Conservation (phyloP, 2,329 filamentous ascomycete genomes). For the Leptoxyphium fumago region DNA sequence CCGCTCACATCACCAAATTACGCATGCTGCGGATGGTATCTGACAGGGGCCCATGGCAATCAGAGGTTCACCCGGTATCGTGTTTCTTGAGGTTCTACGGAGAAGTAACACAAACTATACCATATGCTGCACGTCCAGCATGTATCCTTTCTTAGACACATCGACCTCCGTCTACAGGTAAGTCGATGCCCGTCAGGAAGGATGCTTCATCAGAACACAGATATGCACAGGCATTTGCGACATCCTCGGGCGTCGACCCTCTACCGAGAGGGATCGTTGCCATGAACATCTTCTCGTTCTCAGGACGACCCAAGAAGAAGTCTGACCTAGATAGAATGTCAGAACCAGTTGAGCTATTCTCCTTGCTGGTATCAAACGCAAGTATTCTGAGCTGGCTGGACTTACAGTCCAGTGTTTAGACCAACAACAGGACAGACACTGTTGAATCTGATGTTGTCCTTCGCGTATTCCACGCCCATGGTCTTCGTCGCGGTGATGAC, state of each 20-base stretch:
- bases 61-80: too few relatives aligned
- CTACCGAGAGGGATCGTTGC: slow-evolving; percentile 41
- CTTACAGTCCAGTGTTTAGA: slow-evolving; percentile 19
- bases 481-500: slow-evolving; percentile 46
- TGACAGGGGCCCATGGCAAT: too few relatives aligned
- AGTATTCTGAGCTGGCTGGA: slow-evolving; percentile 23
- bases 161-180: slow-evolving; percentile 47
- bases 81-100: too few relatives aligned
- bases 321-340: slow-evolving; percentile 9
- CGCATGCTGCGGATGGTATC: too few relatives aligned
- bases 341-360: not conserved
- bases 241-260: slow-evolving; percentile 44
- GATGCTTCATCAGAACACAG: slow-evolving; percentile 55
- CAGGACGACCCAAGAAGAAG: slow-evolving; percentile 43
- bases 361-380: too few relatives aligned
- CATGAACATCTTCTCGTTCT: slow-evolving; percentile 42
- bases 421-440: slow-evolving; percentile 40
- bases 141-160: slow-evolving; percentile 18
- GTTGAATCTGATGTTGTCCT: slow-evolving; percentile 59
- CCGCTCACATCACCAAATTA: too few relatives aligned
- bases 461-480: slow-evolving; percentile 59
- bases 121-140: too few relatives aligned
- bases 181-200: slow-evolving; percentile 58
- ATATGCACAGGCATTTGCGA: slow-evolving; percentile 57
- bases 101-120: too few relatives aligned